A percentile compares a stretch with the other conserved stretches of the same genome.
phyloP scores from a whole-genome alignment of 306 rosid species.

The Crataegus laevigata region DNA sequence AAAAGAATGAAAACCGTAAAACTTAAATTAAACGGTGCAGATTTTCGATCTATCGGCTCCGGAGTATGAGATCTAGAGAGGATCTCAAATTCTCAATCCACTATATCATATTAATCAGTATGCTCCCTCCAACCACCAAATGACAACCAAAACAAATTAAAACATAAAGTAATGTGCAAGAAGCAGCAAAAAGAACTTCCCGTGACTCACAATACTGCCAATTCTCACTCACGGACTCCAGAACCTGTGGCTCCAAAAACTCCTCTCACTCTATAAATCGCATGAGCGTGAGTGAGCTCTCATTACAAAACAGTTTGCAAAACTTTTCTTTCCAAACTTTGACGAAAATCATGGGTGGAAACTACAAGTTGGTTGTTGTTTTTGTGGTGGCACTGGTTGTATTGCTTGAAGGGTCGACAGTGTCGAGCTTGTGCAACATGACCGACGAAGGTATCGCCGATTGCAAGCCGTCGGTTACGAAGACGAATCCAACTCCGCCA shows the following conservation, averaged over 20 bases:
- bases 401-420: slow-evolving; percentile 18
- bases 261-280: not conserved
- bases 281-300: not conserved
- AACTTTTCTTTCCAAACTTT: no score
- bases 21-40: no score
- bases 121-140: not conserved
- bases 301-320: no score
- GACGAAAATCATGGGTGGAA: not conserved
- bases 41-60: fast-evolving
- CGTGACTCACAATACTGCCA: slow-evolving; percentile 29
- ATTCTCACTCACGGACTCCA: slow-evolving; percentile 30
- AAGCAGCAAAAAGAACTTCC: not conserved
- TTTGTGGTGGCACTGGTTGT: not conserved
- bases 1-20: no score
- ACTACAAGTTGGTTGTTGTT: not conserved
- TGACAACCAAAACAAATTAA: not conserved
- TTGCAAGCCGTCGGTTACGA: slow-evolving; percentile 62
- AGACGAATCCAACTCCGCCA: slow-evolving; percentile 47
- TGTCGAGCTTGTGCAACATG: slow-evolving; percentile 34
- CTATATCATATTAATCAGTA: not conserved
- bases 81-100: no score
- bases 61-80: no score
- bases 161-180: not conserved
- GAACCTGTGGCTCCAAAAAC: slow-evolving; percentile 13
- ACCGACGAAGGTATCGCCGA: slow-evolving; percentile 37